phyloP scores from a whole-genome alignment of 2,329 filamentous ascomycete species.

The Cordyceps militaris region DNA sequence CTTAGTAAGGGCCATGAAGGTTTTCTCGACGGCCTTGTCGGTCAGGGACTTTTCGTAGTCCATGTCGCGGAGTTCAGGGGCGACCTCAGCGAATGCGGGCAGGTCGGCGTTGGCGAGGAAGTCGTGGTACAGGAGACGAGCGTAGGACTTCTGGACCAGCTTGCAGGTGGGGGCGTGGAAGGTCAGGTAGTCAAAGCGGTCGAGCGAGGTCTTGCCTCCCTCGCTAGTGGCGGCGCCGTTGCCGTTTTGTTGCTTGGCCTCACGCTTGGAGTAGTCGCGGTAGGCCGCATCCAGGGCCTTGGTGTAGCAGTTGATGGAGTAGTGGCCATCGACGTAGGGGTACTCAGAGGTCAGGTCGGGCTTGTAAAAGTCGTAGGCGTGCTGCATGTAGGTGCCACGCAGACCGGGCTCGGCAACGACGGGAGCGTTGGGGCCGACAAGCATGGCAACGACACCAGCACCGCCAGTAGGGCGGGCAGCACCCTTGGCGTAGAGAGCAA shows the following conservation, averaged over 20 bases:
- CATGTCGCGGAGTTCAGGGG: constrained; percentile 68
- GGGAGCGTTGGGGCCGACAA: constrained; percentile 72
- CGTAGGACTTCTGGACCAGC: constrained; percentile 79
- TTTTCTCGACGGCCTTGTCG: constrained; percentile 81
- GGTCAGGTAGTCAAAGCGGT: constrained; percentile 75
- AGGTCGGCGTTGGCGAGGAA: constrained; percentile 64
- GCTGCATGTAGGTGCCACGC: constrained; percentile 72
- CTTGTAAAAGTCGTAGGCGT: constrained; percentile 89
- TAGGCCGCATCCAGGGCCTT: constrained; percentile 76
- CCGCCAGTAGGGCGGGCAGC: constrained; percentile 74
- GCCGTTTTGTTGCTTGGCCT: constrained; percentile 45
- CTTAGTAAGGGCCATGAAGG: constrained; percentile 77
- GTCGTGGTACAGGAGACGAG: constrained; percentile 78
- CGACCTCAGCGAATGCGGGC: constrained; percentile 64
- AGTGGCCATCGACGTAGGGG: constrained; percentile 78
- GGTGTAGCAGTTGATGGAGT: constrained; percentile 74
- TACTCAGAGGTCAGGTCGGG: constrained; percentile 82
- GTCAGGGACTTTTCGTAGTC: constrained; percentile 72
- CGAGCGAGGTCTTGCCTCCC: constrained; percentile 54
- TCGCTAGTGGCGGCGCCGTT: constrained; percentile 44
- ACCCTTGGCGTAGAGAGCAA: constrained; percentile 80
- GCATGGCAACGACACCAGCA: constrained; percentile 70
- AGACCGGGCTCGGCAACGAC: constrained; percentile 72
- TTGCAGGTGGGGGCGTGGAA: constrained; percentile 88
- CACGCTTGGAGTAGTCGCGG: constrained; percentile 70